Base-by-base conservation (phyloP, 441 rosid genomes). In the Pelargonium cotyledonis region DNA sequence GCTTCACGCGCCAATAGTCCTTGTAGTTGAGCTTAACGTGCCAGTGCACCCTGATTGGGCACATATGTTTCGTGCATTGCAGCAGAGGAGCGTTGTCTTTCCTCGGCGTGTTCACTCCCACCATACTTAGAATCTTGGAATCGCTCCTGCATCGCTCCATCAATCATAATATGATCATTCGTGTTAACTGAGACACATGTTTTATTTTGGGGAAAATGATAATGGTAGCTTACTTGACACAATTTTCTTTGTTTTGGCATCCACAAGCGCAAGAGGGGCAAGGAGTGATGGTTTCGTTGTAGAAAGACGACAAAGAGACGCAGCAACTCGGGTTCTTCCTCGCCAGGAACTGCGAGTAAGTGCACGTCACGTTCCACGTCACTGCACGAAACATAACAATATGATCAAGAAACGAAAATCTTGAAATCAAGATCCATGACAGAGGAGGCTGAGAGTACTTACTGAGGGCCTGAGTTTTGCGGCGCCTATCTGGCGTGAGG, bases 301-400 rank as follows among this genome's bases (percentile, higher is more conserved):
- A 92, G 88, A 92, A 92, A 72, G 98, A 82, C 14, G 96, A 92
- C 77, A 92, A 85, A 43, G 98, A 90, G 68, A 90, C 92, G 0
- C 96, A 90, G 19, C 96, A 90, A 40, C 64, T 89, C 4, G 96
- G 98, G 71, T 87, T 85, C 73, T 87, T 86, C 66, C 89, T 70
- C 0, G 94, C 93, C 68, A 89, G 81, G 79, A 92, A 90, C 76
- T 92, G 96, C 12, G 98, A 92, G 76, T 86, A 92, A 40, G 96
- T 90, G 87, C 98, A 92, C 26, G 95, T 90, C 53, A 87, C 93
- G 47, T 90, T 90, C 94, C 98, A 90, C 73, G 95, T 90, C 88
- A 90, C 98, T 90, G 88, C 81, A 77, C 23, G 15, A 0, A 1
- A 12, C 49, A 44, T 2, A 5, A 44, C 2, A 23, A 23, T 2